Evolutionary conservation across 306 rosid genomes (phyloP).

Genomic region (Sesbania bispinosa): DNA sequence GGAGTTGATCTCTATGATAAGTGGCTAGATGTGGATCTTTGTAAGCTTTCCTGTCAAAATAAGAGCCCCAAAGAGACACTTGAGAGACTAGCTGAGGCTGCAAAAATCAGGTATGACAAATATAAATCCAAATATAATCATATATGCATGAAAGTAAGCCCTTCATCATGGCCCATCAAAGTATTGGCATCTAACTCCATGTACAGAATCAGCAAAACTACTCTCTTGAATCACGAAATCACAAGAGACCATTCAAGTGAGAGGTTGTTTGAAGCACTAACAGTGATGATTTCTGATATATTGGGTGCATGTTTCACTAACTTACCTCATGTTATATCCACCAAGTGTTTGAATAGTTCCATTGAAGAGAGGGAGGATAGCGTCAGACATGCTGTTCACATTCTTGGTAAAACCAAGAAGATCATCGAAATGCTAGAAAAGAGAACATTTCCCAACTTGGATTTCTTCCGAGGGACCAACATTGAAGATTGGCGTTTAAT

Average conservation of each 20-base stretch:
- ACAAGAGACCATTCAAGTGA: constrained; percentile 15
- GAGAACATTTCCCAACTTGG: constrained; percentile 34
- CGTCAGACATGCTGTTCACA: constrained; percentile 57
- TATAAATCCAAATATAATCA: constrained; percentile 19
- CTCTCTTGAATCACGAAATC: constrained; percentile 40
- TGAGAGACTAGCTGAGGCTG: constrained; percentile 45
- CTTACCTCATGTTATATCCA: constrained; percentile 44
- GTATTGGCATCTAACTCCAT: constrained; percentile 64
- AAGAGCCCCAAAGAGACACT: constrained; percentile 48
- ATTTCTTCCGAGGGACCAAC: constrained; percentile 26
- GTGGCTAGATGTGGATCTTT: constrained; percentile 74
- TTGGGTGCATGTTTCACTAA: constrained; percentile 74
- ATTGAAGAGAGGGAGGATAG: constrained; percentile 73
- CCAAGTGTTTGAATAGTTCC: constrained; percentile 40
- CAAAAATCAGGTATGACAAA: constrained; percentile 45
- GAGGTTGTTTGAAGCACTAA: constrained; percentile 42
- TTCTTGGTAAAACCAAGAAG: constrained; percentile 60
- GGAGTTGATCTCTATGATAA: constrained; percentile 62
- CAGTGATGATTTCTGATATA: constrained; percentile 54
- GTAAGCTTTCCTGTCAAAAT: constrained; percentile 43
- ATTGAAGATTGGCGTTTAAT: constrained; percentile 70
- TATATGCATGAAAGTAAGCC: constrained; percentile 35
- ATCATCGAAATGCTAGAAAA: constrained; percentile 54
- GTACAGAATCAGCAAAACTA: constrained; percentile 69
- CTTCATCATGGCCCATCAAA: constrained; percentile 63